These are phyloP conservation scores for Dendrobium officinale DNA, from an alignment of 106 monocot genomes.

Conservation along the genomic window DNA sequence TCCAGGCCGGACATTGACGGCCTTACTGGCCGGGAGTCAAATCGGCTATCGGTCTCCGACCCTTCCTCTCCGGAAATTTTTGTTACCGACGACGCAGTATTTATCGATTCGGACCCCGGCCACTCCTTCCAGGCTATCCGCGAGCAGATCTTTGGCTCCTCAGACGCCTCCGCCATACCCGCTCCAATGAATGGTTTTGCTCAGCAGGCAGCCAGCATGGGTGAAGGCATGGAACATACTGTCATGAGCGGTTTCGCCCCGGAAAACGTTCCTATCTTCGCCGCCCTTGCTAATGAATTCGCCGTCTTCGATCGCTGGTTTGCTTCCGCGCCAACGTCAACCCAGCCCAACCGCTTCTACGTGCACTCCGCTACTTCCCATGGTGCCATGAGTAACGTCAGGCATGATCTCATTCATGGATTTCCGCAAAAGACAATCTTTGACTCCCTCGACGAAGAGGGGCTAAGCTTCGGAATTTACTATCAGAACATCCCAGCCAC, in stretches of 20 bases:
- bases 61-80: slow-evolving; percentile 50
- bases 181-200: slow-evolving; percentile 68
- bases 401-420: slow-evolving; percentile 69
- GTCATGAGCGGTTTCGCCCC: slow-evolving; percentile 86
- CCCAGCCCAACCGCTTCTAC: slow-evolving; percentile 76
- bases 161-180: slow-evolving; percentile 30
- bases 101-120: slow-evolving; percentile 44
- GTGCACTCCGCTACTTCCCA: slow-evolving; percentile 79
- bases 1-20: slow-evolving; percentile 18
- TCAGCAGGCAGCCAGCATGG: slow-evolving; percentile 31
- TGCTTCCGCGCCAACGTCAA: slow-evolving; percentile 65
- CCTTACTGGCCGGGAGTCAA: slow-evolving; percentile 15
- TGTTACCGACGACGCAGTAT: slow-evolving; percentile 58
- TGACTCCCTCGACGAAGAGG: slow-evolving; percentile 59
- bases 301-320: slow-evolving; percentile 84
- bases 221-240: slow-evolving; percentile 7
- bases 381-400: slow-evolving; percentile 76
- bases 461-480: slow-evolving; percentile 61
- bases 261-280: slow-evolving; percentile 85
- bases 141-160: slow-evolving; percentile 80
- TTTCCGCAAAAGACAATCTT: slow-evolving; percentile 88
- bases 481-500: slow-evolving; percentile 87
- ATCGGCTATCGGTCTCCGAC: slow-evolving; percentile 45
- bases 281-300: slow-evolving; percentile 53
- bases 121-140: slow-evolving; percentile 88